Percentiles rank a stretch among this genome's conserved stretches.
Evolutionary conservation across 495 filamentous ascomycete species (phyloP).

Genomic region (Ramalina peruviana): DNA sequence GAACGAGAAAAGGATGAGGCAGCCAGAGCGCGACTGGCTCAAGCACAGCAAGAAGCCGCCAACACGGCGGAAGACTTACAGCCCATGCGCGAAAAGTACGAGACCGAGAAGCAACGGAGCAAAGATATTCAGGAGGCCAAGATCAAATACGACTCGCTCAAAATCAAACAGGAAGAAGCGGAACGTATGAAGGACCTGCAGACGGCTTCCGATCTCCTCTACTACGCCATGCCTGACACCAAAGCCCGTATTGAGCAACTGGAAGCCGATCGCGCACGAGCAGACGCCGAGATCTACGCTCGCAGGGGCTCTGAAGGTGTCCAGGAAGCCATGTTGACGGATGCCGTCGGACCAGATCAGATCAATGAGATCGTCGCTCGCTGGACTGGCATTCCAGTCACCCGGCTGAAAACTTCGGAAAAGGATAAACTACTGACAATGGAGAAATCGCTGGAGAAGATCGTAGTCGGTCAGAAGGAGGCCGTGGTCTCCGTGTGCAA

Average conservation of each 20-base stretch:
- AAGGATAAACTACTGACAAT: constrained; percentile 94
- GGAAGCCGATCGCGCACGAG: constrained; percentile 62
- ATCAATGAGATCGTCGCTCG: constrained; percentile 97
- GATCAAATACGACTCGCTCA: constrained; percentile 77
- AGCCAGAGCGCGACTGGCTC: constrained; percentile 62
- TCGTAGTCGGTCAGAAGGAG: constrained; percentile 88
- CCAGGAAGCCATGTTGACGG: constrained; percentile 61
- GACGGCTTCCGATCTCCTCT: constrained; percentile 81
- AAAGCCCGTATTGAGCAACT: constrained; percentile 63
- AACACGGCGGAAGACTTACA: constrained; percentile 85
- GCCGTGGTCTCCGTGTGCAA: constrained; percentile 91
- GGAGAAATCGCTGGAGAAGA: constrained; percentile 69
- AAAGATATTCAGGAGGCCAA: constrained; percentile 92
- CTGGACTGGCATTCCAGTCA: constrained; percentile 96
- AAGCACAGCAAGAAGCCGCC: constrained; percentile 76
- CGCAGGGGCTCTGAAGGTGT: constrained; percentile 36
- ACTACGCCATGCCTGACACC: constrained; percentile 93
- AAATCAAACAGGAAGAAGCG: constrained; percentile 84
- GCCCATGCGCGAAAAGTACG: constrained; percentile 89
- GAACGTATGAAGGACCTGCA: constrained; percentile 68
- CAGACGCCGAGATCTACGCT: constrained; percentile 59
- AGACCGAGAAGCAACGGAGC: constrained; percentile 74
- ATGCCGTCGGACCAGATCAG: constrained; percentile 90
- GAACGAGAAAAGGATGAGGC: constrained; percentile 90
- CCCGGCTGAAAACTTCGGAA: constrained; percentile 81